These are phyloP conservation scores for Neohortaea acidophila DNA, from an alignment of 495 filamentous ascomycete genomes.

Conservation along the genomic window DNA sequence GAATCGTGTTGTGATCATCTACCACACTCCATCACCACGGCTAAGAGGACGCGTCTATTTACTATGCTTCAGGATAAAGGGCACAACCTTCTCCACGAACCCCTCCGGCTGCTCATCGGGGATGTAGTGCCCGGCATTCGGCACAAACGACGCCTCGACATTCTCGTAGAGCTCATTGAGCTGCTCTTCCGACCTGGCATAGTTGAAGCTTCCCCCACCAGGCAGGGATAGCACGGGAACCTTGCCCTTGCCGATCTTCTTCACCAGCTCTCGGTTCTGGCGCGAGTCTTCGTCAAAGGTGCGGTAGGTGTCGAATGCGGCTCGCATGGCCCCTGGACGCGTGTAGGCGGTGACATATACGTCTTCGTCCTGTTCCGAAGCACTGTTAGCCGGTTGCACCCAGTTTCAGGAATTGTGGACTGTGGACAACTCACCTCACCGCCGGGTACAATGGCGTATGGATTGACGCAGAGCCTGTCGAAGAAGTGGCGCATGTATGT, in stretches of 20 bases:
- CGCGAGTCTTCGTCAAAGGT: slow-evolving; percentile 30
- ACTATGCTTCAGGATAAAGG: too few relatives aligned
- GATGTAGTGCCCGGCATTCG: slow-evolving; percentile 5
- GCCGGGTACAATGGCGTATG: slow-evolving; percentile 23
- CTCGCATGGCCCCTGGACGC: slow-evolving; percentile 29
- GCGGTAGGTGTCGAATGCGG: slow-evolving; percentile 28
- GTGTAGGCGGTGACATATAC: slow-evolving; percentile 28
- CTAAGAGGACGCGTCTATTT: too few relatives aligned
- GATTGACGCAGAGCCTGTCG: slow-evolving; percentile 27
- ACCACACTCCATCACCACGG: too few relatives aligned
- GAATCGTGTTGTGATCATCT: too few relatives aligned
- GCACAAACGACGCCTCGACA: slow-evolving; percentile 3
- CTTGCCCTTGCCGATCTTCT: slow-evolving; percentile 28
- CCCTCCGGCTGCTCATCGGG: slow-evolving; percentile 14
- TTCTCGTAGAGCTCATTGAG: slow-evolving; percentile 8
- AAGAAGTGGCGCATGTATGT: slow-evolving; percentile 34
- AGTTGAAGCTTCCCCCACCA: slow-evolving; percentile 18
- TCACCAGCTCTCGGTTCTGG: slow-evolving; percentile 26
- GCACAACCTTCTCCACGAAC: slow-evolving; percentile 10
- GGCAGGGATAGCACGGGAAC: slow-evolving; percentile 25
- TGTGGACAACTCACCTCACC: too few relatives aligned
- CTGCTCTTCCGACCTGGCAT: neutral
- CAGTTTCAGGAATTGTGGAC: too few relatives aligned
- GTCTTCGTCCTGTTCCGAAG: slow-evolving; percentile 26
- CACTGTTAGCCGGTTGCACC: too few relatives aligned